phyloP scores from a whole-genome alignment of 2,329 filamentous ascomycete genomes.

The Rhynchosporium secalis region DNA sequence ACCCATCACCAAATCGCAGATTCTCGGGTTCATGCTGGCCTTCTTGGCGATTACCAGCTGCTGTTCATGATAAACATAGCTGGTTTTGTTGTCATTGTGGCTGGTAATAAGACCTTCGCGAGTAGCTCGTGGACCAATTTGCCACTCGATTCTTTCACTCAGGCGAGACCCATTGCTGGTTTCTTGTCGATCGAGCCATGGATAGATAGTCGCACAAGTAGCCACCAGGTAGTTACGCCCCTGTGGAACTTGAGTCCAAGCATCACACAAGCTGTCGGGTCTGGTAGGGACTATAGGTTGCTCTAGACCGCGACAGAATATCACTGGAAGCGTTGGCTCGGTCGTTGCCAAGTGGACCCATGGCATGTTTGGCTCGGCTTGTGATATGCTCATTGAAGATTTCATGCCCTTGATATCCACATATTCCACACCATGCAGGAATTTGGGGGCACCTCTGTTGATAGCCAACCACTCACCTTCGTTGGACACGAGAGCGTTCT shows the following conservation, averaged over 20 bases:
- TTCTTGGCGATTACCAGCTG: slow-evolving; percentile 5
- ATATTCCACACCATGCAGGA: not conserved
- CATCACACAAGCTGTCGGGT: not conserved
- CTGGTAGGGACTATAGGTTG: slow-evolving; percentile 8
- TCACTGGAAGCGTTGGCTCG: not conserved
- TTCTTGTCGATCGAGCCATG: not conserved
- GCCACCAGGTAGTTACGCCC: not conserved
- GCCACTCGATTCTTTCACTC: not conserved
- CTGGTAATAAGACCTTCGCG: not conserved
- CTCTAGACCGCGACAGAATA: slow-evolving; percentile 5
- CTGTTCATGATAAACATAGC: slow-evolving; percentile 3
- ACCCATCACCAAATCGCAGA: not conserved
- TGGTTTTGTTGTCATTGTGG: not conserved
- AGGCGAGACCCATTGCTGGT: not conserved
- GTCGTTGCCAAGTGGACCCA: slow-evolving; percentile 15
- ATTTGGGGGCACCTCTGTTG: slow-evolving; percentile 2
- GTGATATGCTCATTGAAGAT: not conserved
- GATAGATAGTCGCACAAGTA: not conserved
- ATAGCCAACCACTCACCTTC: not conserved
- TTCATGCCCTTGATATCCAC: not conserved
- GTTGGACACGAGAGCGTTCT: not conserved
- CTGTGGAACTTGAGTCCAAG: not conserved
- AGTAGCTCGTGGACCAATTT: not conserved
- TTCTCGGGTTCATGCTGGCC: not conserved
- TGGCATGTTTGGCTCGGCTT: slow-evolving; percentile 4